These are phyloP conservation scores for Metschnikowia similis DNA, from an alignment of 805 yeast genomes.

Conservation along the genomic window DNA sequence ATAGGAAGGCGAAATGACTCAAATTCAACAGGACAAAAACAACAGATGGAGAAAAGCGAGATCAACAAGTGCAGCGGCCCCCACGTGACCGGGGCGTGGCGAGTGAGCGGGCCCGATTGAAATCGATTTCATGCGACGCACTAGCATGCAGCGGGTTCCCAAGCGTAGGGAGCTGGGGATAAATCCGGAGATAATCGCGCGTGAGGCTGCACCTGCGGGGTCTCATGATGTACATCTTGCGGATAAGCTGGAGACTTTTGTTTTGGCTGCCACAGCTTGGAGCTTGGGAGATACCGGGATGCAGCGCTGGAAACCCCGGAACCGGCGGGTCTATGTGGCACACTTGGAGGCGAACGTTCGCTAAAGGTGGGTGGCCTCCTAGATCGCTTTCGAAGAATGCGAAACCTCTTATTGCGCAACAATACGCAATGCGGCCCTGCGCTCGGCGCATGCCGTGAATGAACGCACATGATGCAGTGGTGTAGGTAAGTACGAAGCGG, in stretches of 20 bases:
- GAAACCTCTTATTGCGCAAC: conserved; percentile 1
- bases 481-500: not conserved
- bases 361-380: not conserved
- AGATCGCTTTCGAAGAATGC: not conserved
- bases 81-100: too few species aligned
- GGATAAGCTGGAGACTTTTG: not conserved
- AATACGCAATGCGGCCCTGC: not conserved
- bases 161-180: not conserved
- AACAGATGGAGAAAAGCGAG: too few species aligned
- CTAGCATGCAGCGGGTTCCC: not conserved
- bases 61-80: too few species aligned
- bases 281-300: not conserved
- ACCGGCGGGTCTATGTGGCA: not conserved
- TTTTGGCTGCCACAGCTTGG: not conserved
- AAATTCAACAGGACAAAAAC: too few species aligned
- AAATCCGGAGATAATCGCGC: not conserved
- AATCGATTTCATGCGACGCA: not conserved
- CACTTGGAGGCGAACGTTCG: not conserved
- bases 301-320: too few species aligned
- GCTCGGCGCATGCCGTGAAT: not conserved
- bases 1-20: too few species aligned
- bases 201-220: not conserved
- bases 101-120: too few species aligned
- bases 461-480: conserved; percentile 1
- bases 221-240: not conserved